phyloP scores from a whole-genome alignment of 345 rosid species.

The Ailanthus altissimus region DNA sequence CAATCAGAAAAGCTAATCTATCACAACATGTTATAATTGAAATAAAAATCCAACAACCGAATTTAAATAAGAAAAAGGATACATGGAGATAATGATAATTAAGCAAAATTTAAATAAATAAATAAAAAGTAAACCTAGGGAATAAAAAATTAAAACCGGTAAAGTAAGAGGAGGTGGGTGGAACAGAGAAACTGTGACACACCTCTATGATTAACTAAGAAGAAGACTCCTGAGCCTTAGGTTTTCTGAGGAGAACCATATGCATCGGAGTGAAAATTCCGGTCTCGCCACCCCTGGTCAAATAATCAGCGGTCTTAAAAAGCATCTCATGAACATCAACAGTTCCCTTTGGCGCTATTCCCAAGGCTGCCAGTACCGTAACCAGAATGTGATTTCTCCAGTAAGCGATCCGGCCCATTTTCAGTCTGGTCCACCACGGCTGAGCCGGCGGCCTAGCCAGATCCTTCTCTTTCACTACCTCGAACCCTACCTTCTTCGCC shows the following conservation, averaged over 20 bases:
- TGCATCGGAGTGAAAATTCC: constrained; percentile 97
- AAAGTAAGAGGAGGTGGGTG: constrained; percentile 13
- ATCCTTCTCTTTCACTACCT: constrained; percentile 80
- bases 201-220: constrained; percentile 30
- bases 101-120: neutral
- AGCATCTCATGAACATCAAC: constrained; percentile 96
- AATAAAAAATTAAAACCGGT: constrained; percentile 3
- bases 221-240: constrained; percentile 32
- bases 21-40: neutral
- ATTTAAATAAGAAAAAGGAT: constrained; percentile 16
- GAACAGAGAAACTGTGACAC: constrained; percentile 12
- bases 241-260: constrained; percentile 91
- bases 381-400: constrained; percentile 93
- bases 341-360: constrained; percentile 91
- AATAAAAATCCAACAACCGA: constrained; percentile 28
- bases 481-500: constrained; percentile 78
- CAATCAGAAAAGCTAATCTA: no score
- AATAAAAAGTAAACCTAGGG: neutral
- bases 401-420: constrained; percentile 88
- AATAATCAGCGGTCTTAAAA: constrained; percentile 75
- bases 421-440: constrained; percentile 89
- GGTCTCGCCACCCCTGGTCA: constrained; percentile 79
- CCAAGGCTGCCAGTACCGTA: constrained; percentile 62
- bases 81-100: constrained; percentile 13
- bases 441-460: constrained; percentile 77